A percentile compares a stretch with the other conserved stretches of the same genome.
Conservation (phyloP, 371 early-diverging fungal species). For the Rhizopus stolonifer region DNA sequence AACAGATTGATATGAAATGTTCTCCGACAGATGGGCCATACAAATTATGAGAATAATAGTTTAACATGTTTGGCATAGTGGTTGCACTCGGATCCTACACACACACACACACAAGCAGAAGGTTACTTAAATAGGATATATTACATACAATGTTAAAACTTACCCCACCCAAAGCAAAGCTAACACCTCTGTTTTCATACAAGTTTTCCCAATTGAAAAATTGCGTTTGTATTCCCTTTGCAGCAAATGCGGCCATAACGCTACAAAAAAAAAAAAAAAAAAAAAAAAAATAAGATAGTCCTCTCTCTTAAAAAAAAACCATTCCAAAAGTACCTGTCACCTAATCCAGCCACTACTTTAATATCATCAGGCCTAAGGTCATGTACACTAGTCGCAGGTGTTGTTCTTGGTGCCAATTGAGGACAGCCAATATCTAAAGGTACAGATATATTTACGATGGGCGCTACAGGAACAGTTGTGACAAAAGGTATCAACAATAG, state of each 20-base stretch:
- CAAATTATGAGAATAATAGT: conserved; percentile 35
- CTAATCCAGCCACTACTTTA: conserved; percentile 59
- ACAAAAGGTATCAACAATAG: conserved; percentile 18
- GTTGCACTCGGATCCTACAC: conserved; percentile 35
- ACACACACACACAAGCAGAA: too few species aligned
- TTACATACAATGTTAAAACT: conserved; percentile 8
- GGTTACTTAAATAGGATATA: too few species aligned
- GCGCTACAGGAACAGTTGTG: conserved; percentile 7
- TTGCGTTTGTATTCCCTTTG: conserved; percentile 35
- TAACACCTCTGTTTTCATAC: conserved; percentile 47
- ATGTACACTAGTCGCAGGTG: conserved; percentile 25
- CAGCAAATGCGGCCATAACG: conserved; percentile 70
- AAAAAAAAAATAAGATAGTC: neutral
- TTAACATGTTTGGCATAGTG: conserved; percentile 48
- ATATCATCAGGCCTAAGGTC: conserved; percentile 66
- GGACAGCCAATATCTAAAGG: conserved; percentile 37
- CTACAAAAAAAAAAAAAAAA: conserved; percentile 20
- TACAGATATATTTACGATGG: conserved; percentile 4
- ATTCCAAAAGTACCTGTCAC: conserved; percentile 65
- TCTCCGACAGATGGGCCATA: conserved; percentile 42
- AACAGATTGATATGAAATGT: conserved; percentile 45
- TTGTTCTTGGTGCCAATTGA: conserved; percentile 26
- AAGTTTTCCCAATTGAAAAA: conserved; percentile 32
- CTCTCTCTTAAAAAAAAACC: neutral
- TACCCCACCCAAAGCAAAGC: conserved; percentile 57